phyloP scores from a whole-genome alignment of 2,329 filamentous ascomycete species.

The Penicillium vulpinum region DNA sequence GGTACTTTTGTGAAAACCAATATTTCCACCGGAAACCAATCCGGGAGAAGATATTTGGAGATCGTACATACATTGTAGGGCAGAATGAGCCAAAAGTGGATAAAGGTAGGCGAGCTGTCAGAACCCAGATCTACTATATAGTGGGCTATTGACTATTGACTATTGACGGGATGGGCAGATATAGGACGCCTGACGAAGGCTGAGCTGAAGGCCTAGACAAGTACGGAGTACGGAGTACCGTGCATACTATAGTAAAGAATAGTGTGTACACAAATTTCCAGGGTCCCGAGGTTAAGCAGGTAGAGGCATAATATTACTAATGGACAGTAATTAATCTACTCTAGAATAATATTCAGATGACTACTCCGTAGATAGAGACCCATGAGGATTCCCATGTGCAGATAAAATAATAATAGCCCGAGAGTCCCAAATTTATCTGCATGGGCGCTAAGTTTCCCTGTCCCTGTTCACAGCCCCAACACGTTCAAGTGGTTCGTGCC shows the following conservation, averaged over 20 bases:
- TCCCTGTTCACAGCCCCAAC: conserved; percentile 15
- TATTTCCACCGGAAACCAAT: background rate
- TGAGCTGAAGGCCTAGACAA: background rate
- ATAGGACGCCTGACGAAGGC: conserved; percentile 4
- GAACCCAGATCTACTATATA: background rate
- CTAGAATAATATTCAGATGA: background rate
- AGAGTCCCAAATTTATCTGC: background rate
- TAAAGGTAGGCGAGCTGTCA: conserved; percentile 1
- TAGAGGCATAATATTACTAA: background rate
- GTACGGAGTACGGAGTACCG: background rate
- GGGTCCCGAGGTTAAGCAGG: background rate
- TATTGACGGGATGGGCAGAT: background rate
- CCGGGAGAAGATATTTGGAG: background rate
- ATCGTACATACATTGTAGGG: background rate
- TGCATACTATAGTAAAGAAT: background rate
- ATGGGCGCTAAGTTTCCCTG: conserved; percentile 14
- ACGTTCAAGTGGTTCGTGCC: conserved; percentile 2
- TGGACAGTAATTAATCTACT: background rate
- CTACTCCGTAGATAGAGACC: background rate
- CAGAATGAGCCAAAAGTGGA: background rate
- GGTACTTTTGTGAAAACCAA: background rate
- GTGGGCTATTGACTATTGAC: background rate
- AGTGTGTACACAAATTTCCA: background rate
- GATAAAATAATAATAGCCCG: conserved; percentile 3
- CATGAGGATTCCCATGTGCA: background rate